Base-by-base conservation (phyloP, 1,284 basidiomycete genomes). In the Ceratobasidium sp. region DNA sequence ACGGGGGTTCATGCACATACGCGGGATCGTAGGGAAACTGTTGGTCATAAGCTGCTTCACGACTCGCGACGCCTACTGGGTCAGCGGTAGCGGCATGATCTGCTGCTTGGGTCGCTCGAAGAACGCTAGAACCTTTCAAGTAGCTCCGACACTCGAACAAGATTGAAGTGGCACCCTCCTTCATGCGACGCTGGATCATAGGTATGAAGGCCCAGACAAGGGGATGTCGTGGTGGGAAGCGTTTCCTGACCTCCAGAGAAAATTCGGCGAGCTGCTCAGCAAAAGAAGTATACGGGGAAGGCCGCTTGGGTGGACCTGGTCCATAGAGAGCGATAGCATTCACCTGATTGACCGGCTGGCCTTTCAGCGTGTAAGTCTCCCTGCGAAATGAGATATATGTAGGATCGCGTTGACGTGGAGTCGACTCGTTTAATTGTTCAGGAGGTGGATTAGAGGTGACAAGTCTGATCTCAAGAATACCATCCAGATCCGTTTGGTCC, bases 241-340 rank as follows among this genome's bases (percentile, higher is more conserved):
- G 50, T 46, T 69, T 69, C 52, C 58, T 69, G 52, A 69, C 65
- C 34, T 69, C 65, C 6, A 69, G 65, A 18, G 52, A 26, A 34
- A 69, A 69, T 4, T 58, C 53, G 41, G 21, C 34, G 9, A 34
- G n/a, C n/a, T n/a, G 52, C 34, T 39, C 18, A 10, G 1, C 21
- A 18, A 21, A 34, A n/a, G 65, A 41, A 21, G 52, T n/a, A 3
- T 32, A 28, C 39, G 48, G 50, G 6, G 64, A 41, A 6, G 64
- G 32, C 5, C 65, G 65, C n/a, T n/a, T n/a, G n/a, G n/a, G n/a
- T n/a, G n/a, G n/a, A n/a, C n/a, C n/a, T 14, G 65, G 65, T 23
- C 65, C 53, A 41, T 69, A 69, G n/a, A 58, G 52, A 16, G 65
- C 65, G 9, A 69, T 53, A 5, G 52, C 64, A 43, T 67, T 55